Evolutionary conservation across 495 filamentous ascomycete genomes (phyloP).

Genomic region (Aspergillus carlsbadensis): DNA sequence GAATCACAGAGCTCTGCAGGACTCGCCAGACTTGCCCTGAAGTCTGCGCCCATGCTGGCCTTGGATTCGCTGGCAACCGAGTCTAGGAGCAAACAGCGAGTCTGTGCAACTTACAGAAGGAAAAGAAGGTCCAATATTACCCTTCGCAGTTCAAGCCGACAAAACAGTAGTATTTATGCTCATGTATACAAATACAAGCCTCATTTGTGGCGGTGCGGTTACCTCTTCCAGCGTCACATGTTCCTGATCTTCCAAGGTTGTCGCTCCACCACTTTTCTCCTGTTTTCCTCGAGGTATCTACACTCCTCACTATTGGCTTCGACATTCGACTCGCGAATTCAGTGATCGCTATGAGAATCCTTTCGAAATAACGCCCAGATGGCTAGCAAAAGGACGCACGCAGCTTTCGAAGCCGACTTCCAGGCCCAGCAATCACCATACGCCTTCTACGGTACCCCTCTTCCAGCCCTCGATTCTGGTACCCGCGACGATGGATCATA

Average conservation of each 20-base stretch:
- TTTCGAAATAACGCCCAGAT: slow-evolving; percentile 28
- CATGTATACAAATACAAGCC: background rate
- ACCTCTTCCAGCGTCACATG: background rate
- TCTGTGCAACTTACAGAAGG: background rate
- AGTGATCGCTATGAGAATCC: slow-evolving; percentile 9
- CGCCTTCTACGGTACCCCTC: slow-evolving; percentile 79
- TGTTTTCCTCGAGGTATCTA: background rate
- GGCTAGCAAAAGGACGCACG: slow-evolving; percentile 78
- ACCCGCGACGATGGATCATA: slow-evolving; percentile 91
- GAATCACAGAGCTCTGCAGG: slow-evolving; percentile 5
- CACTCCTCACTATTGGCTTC: background rate
- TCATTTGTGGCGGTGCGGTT: background rate
- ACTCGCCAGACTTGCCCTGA: background rate
- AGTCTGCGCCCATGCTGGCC: background rate
- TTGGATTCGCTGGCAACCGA: background rate
- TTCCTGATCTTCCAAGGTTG: background rate
- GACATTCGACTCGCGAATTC: background rate
- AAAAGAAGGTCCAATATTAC: background rate
- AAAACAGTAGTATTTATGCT: background rate
- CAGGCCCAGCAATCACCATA: slow-evolving; percentile 74
- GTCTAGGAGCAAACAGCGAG: background rate
- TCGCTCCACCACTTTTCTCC: background rate
- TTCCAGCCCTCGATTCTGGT: slow-evolving; percentile 76
- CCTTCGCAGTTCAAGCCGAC: background rate
- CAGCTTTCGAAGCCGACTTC: slow-evolving; percentile 74